These are phyloP conservation scores for Suillus hirtellus DNA, from an alignment of 768 basidiomycete genomes.

Conservation along the genomic window DNA sequence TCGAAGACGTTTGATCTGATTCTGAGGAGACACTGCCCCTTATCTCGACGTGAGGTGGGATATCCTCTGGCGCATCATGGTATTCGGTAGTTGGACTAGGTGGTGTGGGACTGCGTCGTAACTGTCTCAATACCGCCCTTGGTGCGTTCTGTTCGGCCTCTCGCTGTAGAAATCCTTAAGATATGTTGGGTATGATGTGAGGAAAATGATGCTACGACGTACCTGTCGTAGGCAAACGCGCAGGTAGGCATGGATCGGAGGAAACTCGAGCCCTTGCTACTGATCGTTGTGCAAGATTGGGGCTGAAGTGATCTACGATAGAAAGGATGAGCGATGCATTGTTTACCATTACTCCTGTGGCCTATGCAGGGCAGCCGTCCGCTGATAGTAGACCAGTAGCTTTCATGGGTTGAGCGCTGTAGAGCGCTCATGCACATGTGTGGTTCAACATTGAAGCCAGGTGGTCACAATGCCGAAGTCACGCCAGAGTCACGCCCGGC, in stretches of 20 bases:
- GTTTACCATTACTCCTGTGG: conserved; percentile 45
- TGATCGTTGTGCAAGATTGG: conserved; percentile 23
- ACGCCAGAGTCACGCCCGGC: not conserved
- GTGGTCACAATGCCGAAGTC: not conserved
- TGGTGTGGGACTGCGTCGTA: conserved; percentile 47
- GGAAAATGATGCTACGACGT: conserved; percentile 24
- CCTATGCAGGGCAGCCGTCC: conserved; percentile 1
- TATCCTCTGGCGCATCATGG: conserved; percentile 24
- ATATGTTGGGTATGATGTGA: conserved; percentile 24
- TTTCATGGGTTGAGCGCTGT: not conserved
- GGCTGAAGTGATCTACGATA: conserved; percentile 29
- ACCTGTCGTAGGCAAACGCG: conserved; percentile 70
- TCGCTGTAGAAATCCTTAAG: conserved; percentile 65
- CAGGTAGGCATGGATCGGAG: conserved; percentile 62
- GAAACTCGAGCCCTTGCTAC: conserved; percentile 40
- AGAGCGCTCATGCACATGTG: not conserved
- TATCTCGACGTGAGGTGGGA: conserved; percentile 14
- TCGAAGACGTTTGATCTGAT: conserved; percentile 26
- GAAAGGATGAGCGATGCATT: conserved; percentile 40
- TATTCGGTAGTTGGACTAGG: conserved; percentile 24
- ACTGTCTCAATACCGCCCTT: conserved; percentile 54
- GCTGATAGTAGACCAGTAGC: not conserved
- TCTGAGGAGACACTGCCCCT: conserved; percentile 19
- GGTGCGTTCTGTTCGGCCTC: conserved; percentile 67
- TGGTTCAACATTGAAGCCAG: not conserved